These are phyloP conservation scores for Scheffersomyces parashehatae DNA, from an alignment of 1,139 yeast species.

Conservation along the genomic window DNA sequence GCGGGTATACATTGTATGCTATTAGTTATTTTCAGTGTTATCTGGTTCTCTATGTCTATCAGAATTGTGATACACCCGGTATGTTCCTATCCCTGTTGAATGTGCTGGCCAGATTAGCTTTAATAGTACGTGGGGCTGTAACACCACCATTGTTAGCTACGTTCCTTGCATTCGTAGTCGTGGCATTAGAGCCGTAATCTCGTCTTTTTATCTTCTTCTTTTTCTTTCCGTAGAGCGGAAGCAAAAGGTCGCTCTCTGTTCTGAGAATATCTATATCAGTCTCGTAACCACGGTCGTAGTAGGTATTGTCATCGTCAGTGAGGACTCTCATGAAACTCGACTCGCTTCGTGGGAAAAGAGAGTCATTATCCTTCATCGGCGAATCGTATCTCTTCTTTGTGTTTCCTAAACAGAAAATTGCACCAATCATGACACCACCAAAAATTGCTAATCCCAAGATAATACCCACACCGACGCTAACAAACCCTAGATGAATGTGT, in stretches of 20 bases:
- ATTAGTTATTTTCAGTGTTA: neutral
- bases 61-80: conserved; percentile 19
- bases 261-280: conserved; percentile 44
- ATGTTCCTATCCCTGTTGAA: conserved; percentile 38
- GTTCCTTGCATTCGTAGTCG: conserved; percentile 1
- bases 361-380: conserved; percentile 4
- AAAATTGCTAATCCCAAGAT: conserved; percentile 54
- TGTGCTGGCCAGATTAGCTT: conserved; percentile 20
- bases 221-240: conserved; percentile 25
- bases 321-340: conserved; percentile 43
- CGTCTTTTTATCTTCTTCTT: conserved; percentile 13
- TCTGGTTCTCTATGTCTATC: neutral
- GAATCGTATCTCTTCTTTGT: conserved; percentile 10
- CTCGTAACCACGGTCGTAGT: conserved; percentile 43
- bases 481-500: conserved; percentile 62
- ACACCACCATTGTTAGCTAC: neutral
- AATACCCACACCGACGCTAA: conserved; percentile 67
- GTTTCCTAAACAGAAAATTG: conserved; percentile 30
- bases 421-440: conserved; percentile 31
- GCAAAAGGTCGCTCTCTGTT: conserved; percentile 33
- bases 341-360: conserved; percentile 13
- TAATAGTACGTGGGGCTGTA: conserved; percentile 25
- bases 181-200: conserved; percentile 14
- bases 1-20: neutral
- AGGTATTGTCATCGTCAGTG: conserved; percentile 27